Base-by-base conservation (phyloP, 2,329 filamentous ascomycete genomes). In the Diaporthe helianthi region DNA sequence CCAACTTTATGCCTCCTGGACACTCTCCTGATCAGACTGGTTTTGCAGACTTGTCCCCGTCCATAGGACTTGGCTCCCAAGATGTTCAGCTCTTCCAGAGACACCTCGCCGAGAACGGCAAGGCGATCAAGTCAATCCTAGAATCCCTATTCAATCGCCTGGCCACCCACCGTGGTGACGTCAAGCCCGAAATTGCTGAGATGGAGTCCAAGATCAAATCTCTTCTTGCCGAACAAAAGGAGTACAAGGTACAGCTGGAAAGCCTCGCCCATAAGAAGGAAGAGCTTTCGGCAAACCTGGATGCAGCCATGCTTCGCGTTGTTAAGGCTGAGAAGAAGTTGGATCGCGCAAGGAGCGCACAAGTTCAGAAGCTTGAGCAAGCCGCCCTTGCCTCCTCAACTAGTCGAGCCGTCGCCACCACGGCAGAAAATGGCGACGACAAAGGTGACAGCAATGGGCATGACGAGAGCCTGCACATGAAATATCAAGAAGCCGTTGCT, bases 281-380 rank as follows among this genome's bases (percentile, higher is more conserved):
- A 66, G 90, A 93, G 74, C 85, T 97, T 4, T 93, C 93, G 55
- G 92, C 96, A 76, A 92, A 95, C 72, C 84, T 98, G 24, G 95
- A 98, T 77, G 91, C 89, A 41, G 96, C 95, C 19, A 97, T 94
- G 6, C 84, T 97, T 70, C 89, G 96, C 73, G 98, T 97, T 76
- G 93, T 98, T 83, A 93, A 97, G 74, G 96, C 96, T 0, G 96
- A 99, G 79, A 97, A 97, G 83, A 96, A 94, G 78, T 84, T 98
- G 65, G 96, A 99, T 78, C 89, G 96, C 52, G 89, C 92, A 29
- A 95, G 93, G 80, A 99, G 96, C 77, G 83, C 90, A 19, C 94
- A 97, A 69, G 94, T 98, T 1, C 92, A 94, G 71, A 97, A 97
- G 78, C 81, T 99, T 70, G 96, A 98, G 78, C 92, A 93, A 75